Base-by-base conservation (phyloP, 2,329 filamentous ascomycete genomes). In the Canariomyces notabilis region DNA sequence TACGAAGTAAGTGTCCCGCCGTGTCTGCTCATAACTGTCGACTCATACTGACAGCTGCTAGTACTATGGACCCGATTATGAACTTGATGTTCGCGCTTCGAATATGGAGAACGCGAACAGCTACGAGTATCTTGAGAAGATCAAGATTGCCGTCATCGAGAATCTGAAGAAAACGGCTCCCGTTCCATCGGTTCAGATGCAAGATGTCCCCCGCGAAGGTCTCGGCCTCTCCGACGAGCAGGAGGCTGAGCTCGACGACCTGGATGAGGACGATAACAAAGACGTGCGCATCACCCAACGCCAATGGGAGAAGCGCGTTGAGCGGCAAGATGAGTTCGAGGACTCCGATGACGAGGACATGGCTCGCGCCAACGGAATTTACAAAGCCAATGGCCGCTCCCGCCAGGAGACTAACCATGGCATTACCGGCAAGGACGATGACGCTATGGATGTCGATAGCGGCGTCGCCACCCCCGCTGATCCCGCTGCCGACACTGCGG, bases 71-170 rank as follows among this genome's bases (percentile, higher is more conserved):
- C 87, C 87, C 6, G 89, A 95, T 58, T 95, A 91, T 59, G 85
- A 89, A 52, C 77, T 98, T 6, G 93, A 96, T 64, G 93, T 95
- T 1, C 83, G 88, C 21, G 77, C 95, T 1, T 87, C 85, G 11
- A 91, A 89, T 52, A 88, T 93, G 71, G 89, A 95, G 61, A 97
- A 96, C 59, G 86, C 89, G 35, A 95, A 95, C 62, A 85, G 87
- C 46, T 75, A 80, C 42, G 82, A 89, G 44, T 91, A 94, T 55
- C 75, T 96, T 3, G 82, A 89, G 35, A 85, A 85, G 59, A 85
- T 96, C 59, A 86, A 90, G 50, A 79, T 85, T 52, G 80, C 86
- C 26, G 82, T 95, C 22, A 80, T 89, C 44, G 88, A 95, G 59
- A 94, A 97, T 63, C 69, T 98, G 42, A 79, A 87, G 51, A 91